Evolutionary conservation across 257 asterid genomes (phyloP), one percentile per base, ranked within the genome.

Genomic region (Solanum pimpinellifolium): DNA sequence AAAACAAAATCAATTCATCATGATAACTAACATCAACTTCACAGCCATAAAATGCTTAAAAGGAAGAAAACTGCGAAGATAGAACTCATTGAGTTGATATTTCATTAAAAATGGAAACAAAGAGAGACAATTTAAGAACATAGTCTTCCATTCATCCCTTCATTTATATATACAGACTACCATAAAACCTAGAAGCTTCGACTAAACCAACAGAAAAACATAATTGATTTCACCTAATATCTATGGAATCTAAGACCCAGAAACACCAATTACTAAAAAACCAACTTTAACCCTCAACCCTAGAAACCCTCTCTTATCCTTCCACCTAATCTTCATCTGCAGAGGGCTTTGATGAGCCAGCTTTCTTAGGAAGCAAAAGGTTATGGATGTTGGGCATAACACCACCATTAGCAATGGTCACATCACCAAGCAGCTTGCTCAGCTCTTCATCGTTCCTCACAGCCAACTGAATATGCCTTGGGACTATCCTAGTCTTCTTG

Each of bases 371-470:
- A 3, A 95, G 95, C 77, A 93, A 59, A 12, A 94, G 95, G 89
- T 94, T 95, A 94, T 95, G 98, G 76, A 95, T 95, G 90, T 95
- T 95, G 60, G 98, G 98, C 98, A 95, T 95, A 62, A 95, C 98
- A 13, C 98, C 98, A 2, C 98, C 98, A 31, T 95, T 94, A 2
- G 96, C 98, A 56, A 95, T 95, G 0, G 98, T 95, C 46, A 95
- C 98, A 85, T 95, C 98, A 0, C 98, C 97, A 9, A 95, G 93
- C 33, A 95, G 91, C 90, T 95, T 95, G 93, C 98, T 95, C 33
- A 95, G 85, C 23, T 95, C 98, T 66, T 94, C 98, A 5, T 94
- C 98, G 9, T 95, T 95, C 76, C 98, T 88, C 86, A 95, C 98
- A 1, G 98, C 98, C 90, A 95, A 80, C 65, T 95, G 98, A 1